Conservation (phyloP, 768 basidiomycete genomes). For the Hygrophoropsis aurantiaca region DNA sequence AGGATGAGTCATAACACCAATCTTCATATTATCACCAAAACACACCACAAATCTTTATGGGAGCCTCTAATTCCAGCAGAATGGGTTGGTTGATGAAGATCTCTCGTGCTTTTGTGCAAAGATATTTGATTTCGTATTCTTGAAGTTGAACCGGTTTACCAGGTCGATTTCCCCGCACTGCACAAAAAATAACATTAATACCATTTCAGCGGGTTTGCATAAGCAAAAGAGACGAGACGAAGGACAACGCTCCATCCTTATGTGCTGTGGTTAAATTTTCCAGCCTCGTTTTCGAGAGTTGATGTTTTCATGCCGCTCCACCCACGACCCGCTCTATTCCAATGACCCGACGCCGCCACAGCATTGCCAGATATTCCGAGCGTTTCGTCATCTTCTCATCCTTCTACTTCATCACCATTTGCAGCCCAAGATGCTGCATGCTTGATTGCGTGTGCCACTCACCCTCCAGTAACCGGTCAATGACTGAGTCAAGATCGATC, state of each 20-base stretch:
- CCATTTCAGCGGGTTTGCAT: neutral
- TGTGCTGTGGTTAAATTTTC: too few relatives aligned
- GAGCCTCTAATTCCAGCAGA: constrained; percentile 94
- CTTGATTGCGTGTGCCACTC: constrained; percentile 37
- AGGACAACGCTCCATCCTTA: too few relatives aligned
- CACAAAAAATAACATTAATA: constrained; percentile 18
- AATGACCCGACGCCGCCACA: too few relatives aligned
- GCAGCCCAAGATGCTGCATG: too few relatives aligned
- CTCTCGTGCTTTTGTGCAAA: constrained; percentile 98
- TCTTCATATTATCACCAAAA: constrained; percentile 14
- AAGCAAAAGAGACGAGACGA: too few relatives aligned
- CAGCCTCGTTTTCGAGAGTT: too few relatives aligned
- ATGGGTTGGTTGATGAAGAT: constrained; percentile 99
- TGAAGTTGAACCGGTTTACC: constrained; percentile 97
- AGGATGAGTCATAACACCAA: constrained; percentile 21
- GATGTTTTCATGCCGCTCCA: too few relatives aligned
- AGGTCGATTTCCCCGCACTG: constrained; percentile 97
- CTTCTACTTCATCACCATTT: too few relatives aligned
- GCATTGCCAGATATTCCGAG: too few relatives aligned
- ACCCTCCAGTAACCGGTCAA: constrained; percentile 98
- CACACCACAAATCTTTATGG: constrained; percentile 99
- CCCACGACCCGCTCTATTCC: too few relatives aligned
- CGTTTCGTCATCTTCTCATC: too few relatives aligned
- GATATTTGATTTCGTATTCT: constrained; percentile 99
- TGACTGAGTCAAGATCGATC: constrained; percentile 99